A percentile compares a stretch with the other conserved stretches of the same genome.
These are phyloP conservation scores for Aspergillus uvarum DNA, from an alignment of 2,329 filamentous ascomycete genomes.

Conservation along the genomic window DNA sequence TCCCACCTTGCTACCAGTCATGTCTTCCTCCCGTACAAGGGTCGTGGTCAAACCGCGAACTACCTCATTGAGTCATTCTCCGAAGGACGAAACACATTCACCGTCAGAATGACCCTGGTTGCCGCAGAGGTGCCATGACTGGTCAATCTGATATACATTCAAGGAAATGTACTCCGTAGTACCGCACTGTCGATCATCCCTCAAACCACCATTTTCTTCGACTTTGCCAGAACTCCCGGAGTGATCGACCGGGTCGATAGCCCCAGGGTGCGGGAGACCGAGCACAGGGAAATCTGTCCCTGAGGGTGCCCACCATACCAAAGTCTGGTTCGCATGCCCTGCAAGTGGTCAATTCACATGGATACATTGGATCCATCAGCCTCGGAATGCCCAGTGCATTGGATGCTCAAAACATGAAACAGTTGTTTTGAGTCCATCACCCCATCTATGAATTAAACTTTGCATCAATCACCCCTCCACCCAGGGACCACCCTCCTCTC, in stretches of 20 bases:
- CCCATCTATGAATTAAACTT: no score
- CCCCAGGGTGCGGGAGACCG: neutral
- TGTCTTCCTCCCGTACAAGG: neutral
- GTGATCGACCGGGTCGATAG: neutral
- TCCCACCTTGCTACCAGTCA: neutral
- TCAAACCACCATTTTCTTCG: no score
- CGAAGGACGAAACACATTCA: neutral
- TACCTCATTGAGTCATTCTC: neutral
- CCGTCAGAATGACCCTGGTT: neutral
- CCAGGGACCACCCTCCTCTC: no score
- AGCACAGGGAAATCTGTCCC: neutral
- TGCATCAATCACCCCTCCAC: no score
- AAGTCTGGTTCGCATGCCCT: no score
- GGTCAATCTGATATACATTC: neutral
- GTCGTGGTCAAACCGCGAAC: neutral
- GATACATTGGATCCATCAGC: neutral
- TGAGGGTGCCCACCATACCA: neutral
- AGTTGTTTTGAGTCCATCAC: no score
- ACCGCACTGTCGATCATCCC: no score
- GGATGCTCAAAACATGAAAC: neutral
- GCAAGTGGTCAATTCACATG: neutral
- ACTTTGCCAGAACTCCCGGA: neutral
- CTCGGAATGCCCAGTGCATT: neutral
- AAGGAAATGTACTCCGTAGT: neutral
- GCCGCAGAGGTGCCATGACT: neutral